Evolutionary conservation across 2,329 filamentous ascomycete species (phyloP).

Genomic region (Botrytis aclada): DNA sequence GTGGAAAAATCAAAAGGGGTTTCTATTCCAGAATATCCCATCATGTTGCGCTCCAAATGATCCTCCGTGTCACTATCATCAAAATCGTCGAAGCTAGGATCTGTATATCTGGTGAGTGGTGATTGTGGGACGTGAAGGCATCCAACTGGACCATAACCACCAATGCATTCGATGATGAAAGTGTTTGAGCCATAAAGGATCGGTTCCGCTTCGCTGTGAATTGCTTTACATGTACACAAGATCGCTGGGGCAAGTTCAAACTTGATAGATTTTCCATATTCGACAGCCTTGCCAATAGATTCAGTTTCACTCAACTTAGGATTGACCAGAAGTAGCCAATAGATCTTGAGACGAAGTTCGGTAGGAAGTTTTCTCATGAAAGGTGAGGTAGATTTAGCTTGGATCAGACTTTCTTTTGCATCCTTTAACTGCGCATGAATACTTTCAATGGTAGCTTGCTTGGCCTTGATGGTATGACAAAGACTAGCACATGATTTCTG

Average conservation of each 20-base stretch:
- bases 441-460: background rate
- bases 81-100: background rate
- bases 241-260: slow-evolving; percentile 16
- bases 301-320: slow-evolving; percentile 4
- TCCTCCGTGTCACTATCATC: background rate
- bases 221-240: slow-evolving; percentile 14
- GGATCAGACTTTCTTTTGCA: background rate
- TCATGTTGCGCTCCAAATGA: background rate
- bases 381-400: background rate
- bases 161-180: slow-evolving; percentile 20
- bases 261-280: background rate
- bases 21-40: background rate
- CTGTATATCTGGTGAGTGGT: slow-evolving; percentile 12
- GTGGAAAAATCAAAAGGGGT: background rate
- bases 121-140: slow-evolving; percentile 12
- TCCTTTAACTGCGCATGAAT: background rate
- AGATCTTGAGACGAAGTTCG: slow-evolving; percentile 20
- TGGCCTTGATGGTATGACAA: background rate
- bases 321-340: slow-evolving; percentile 18
- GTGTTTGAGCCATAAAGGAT: slow-evolving; percentile 21
- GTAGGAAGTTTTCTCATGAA: slow-evolving; percentile 17
- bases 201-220: slow-evolving; percentile 17
- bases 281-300: background rate
- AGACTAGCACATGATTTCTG: background rate
- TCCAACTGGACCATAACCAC: slow-evolving; percentile 4